Conservation (phyloP, 441 rosid species). For the Flueggea neowawraea region DNA sequence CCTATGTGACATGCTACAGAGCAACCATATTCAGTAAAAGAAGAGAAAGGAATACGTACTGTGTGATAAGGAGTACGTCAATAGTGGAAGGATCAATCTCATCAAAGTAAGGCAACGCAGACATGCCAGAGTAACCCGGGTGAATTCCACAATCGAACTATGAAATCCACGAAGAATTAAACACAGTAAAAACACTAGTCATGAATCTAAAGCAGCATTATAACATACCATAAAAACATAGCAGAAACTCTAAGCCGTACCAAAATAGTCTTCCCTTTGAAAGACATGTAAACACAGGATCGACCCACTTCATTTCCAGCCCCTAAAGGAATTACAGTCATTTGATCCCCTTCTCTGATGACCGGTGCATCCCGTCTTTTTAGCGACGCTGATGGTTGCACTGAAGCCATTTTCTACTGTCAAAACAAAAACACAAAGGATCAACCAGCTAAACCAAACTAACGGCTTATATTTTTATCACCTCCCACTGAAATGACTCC, state of each 20-base stretch:
- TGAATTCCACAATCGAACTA: conserved; percentile 93
- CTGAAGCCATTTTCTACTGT: conserved; percentile 37
- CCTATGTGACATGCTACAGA: neutral
- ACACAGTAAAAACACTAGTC: neutral
- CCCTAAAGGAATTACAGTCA: conserved; percentile 73
- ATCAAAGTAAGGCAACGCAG: conserved; percentile 91
- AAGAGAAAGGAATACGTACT: conserved; percentile 38
- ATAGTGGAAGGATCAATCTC: conserved; percentile 89
- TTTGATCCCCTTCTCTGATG: conserved; percentile 69
- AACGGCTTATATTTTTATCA: too few relatives aligned
- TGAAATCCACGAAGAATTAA: neutral
- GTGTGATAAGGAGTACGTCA: conserved; percentile 86
- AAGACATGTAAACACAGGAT: conserved; percentile 83
- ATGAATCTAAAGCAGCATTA: neutral
- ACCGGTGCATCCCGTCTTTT: conserved; percentile 62
- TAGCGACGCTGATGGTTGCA: conserved; percentile 34
- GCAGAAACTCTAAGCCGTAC: conserved; percentile 20
- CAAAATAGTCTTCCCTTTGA: conserved; percentile 70
- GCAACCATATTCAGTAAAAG: neutral
- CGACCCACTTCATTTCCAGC: conserved; percentile 96
- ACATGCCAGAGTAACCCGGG: conserved; percentile 87
- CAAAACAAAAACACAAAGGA: neutral
- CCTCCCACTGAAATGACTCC: too few relatives aligned
- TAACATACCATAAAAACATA: neutral
- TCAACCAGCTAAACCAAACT: too few relatives aligned